A percentile compares a stretch with the other conserved stretches of the same genome.
Evolutionary conservation across 352 stramenopile genomes (phyloP).

Genomic region (Phytophthora kernoviae): DNA sequence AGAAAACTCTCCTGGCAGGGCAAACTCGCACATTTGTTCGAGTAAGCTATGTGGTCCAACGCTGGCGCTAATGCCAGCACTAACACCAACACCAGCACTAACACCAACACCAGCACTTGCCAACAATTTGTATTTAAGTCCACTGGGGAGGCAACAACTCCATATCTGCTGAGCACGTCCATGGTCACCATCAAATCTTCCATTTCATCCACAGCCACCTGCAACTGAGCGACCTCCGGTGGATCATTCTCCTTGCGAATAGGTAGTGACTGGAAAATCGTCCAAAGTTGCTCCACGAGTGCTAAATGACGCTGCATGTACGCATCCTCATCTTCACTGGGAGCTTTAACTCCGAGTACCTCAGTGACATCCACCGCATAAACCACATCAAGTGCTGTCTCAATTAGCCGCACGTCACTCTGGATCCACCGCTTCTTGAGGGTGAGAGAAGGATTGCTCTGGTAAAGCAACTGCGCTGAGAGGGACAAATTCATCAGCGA

Average conservation of each 20-base stretch:
- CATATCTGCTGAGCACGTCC: slow-evolving; percentile 71
- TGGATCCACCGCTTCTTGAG: slow-evolving; percentile 63
- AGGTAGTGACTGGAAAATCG: slow-evolving; percentile 77
- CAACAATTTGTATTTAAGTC: slow-evolving; percentile 50
- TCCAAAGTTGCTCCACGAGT: slow-evolving; percentile 69
- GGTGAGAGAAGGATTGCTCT: slow-evolving; percentile 63
- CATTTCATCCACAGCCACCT: slow-evolving; percentile 75
- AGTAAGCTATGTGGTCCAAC: slow-evolving; percentile 39
- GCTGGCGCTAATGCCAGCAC: neutral
- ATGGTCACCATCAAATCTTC: slow-evolving; percentile 76
- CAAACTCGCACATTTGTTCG: slow-evolving; percentile 57
- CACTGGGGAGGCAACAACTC: slow-evolving; percentile 23
- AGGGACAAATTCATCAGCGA: slow-evolving; percentile 47
- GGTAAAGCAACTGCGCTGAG: slow-evolving; percentile 60
- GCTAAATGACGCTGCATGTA: slow-evolving; percentile 28
- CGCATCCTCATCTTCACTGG: slow-evolving; percentile 14
- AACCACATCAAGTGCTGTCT: slow-evolving; percentile 62
- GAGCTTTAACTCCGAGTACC: slow-evolving; percentile 16
- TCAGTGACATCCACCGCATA: slow-evolving; percentile 34
- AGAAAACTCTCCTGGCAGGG: slow-evolving; percentile 24
- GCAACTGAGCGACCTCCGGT: slow-evolving; percentile 55
- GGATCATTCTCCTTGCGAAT: slow-evolving; percentile 62
- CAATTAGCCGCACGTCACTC: slow-evolving; percentile 50
- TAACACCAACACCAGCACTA: slow-evolving; percentile 13
- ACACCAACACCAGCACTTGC: slow-evolving; percentile 26